Base-by-base conservation (phyloP, 2,329 filamentous ascomycete genomes). In the Talaromyces sp. region DNA sequence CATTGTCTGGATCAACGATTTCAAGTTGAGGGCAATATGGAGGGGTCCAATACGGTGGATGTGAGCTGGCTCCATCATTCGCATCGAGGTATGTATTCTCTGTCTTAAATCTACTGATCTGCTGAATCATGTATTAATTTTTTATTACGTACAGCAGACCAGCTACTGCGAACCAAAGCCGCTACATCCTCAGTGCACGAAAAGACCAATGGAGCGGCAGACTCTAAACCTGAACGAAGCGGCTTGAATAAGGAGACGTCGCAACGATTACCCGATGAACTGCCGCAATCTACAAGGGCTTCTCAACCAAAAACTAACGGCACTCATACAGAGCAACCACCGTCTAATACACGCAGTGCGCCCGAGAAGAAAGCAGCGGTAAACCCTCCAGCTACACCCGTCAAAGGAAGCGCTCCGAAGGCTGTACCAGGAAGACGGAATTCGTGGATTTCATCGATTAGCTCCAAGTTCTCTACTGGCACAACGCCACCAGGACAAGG, bases 391-490 rank as follows among this genome's bases (percentile, higher is more conserved):
- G 75, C 72, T 66, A 74, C 69, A 25, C 66, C 70, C 4, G 72
- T 71, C 8, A 75, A 73, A 71, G 61, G 78, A 19, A 77, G 82
- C 22, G 61, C 63, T 9, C 65, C 54, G 5, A 66, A 64, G 27
- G 68, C 73, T 7, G 70, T 78, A 13, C 69, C 70, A 7, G 61
- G 87, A 62, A 86, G 92, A 69, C 81, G 87, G 63, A 89, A 88
- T 68, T 97, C 93, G 15, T 99, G 95, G 95, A 93, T 98, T 73
- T 92, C 91, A 64, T 97, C 88, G 73, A 87, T 98, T 70, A 96
- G 92, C 69, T 94, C 92, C 69, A 97, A 96, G 75, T 97, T 98
- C 80, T 93, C 91, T 2, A 88, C 87, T 37, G 77, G 77, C 3
- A 74, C 77, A 11, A 78, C 78, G 2, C 76, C 78, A n/a, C 77